These are phyloP conservation scores for Volutella citrinella DNA, from an alignment of 2,329 filamentous ascomycete species.

Conservation along the genomic window DNA sequence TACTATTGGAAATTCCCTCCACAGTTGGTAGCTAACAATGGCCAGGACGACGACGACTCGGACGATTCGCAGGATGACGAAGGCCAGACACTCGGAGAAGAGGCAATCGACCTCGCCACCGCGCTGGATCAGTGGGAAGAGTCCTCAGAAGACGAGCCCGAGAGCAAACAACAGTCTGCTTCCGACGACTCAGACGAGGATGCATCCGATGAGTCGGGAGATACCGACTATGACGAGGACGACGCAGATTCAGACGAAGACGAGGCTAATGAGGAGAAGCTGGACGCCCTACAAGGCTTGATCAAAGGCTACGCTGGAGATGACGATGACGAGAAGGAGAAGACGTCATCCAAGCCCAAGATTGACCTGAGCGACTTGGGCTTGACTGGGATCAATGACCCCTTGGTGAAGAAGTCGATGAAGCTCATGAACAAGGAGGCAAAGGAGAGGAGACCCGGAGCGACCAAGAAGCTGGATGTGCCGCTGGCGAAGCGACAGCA, in stretches of 20 bases:
- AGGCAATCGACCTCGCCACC: slow-evolving; percentile 57
- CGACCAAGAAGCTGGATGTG: slow-evolving; percentile 69
- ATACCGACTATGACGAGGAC: slow-evolving; percentile 45
- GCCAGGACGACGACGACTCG: slow-evolving; percentile 56
- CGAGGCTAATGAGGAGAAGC: slow-evolving; percentile 50
- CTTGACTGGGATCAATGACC: slow-evolving; percentile 68
- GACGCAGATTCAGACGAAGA: slow-evolving; percentile 51
- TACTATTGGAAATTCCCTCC: neutral
- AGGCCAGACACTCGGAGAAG: slow-evolving; percentile 55
- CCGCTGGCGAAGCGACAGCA: slow-evolving; percentile 85
- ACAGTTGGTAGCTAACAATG: slow-evolving; percentile 7
- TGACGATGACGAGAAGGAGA: slow-evolving; percentile 49
- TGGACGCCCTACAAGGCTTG: slow-evolving; percentile 65
- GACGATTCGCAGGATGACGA: slow-evolving; percentile 52
- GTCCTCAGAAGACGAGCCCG: slow-evolving; percentile 46
- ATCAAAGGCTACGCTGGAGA: slow-evolving; percentile 68
- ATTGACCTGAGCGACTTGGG: slow-evolving; percentile 73
- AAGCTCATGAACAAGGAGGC: slow-evolving; percentile 69
- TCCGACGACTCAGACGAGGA: slow-evolving; percentile 45
- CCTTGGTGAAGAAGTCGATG: slow-evolving; percentile 72
- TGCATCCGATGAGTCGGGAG: slow-evolving; percentile 37
- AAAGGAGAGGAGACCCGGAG: slow-evolving; percentile 44
- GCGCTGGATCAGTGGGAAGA: slow-evolving; percentile 55
- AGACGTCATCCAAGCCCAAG: slow-evolving; percentile 55
- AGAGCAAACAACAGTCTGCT: slow-evolving; percentile 41